Conservation (phyloP, 305 asterid genomes). For the Nicotiana rustica region DNA sequence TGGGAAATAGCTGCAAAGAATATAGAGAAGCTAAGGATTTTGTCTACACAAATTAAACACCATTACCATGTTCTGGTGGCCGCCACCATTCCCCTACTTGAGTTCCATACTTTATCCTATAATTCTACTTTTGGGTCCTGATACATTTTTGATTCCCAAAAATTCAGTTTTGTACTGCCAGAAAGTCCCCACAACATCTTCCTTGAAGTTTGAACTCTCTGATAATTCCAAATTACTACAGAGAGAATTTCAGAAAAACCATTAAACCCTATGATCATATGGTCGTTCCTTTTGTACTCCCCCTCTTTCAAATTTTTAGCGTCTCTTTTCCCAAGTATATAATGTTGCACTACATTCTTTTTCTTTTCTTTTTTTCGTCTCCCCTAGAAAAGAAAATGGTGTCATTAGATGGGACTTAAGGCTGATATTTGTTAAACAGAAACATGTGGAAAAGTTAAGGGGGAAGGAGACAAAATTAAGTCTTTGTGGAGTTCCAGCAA, state of each 20-base stretch:
- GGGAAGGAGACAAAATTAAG: not conserved
- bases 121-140: not conserved
- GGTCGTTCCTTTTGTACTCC: not conserved
- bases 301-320: not conserved
- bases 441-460: not conserved
- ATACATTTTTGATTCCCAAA: not conserved
- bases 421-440: not conserved
- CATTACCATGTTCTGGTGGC: not conserved
- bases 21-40: not conserved
- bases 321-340: not conserved
- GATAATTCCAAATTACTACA: constrained; percentile 3
- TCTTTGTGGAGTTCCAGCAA: not conserved
- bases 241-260: not conserved
- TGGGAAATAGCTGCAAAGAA: too few relatives aligned
- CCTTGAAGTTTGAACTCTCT: constrained; percentile 23
- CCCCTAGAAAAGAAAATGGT: not conserved
- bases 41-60: not conserved
- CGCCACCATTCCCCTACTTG: not conserved
- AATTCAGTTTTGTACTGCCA: not conserved
- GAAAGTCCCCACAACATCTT: constrained; percentile 25
- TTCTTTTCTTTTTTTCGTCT: too few relatives aligned
- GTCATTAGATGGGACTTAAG: not conserved
- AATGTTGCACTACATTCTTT: not conserved
- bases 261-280: not conserved
- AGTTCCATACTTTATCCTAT: not conserved